Conservation (phyloP, 169 alveolate species). For the Haemoproteus tartakovskyi region DNA sequence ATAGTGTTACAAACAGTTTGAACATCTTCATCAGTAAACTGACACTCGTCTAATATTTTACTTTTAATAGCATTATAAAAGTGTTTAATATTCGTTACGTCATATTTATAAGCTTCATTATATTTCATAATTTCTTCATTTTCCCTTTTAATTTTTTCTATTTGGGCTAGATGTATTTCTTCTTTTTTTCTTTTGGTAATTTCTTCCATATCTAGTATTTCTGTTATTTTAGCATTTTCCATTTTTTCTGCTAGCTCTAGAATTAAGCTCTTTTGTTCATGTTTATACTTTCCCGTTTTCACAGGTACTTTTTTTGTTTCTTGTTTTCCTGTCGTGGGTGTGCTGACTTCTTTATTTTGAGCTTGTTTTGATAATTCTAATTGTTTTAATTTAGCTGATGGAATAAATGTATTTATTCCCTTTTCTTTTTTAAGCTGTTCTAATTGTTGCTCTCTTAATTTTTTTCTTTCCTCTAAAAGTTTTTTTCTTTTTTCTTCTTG, state of each 20-base stretch:
- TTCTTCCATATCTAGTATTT: slow-evolving; percentile 56
- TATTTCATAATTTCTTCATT: slow-evolving; percentile 59
- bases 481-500: neutral
- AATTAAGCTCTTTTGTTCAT: slow-evolving; percentile 15
- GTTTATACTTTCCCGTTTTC: neutral
- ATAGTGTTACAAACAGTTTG: slow-evolving; percentile 6
- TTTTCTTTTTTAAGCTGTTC: no score
- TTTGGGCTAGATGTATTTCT: slow-evolving; percentile 37
- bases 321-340: neutral
- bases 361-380: slow-evolving; percentile 2
- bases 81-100: slow-evolving; percentile 6
- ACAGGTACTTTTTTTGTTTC: neutral
- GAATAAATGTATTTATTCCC: slow-evolving; percentile 11
- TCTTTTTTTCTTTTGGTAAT: slow-evolving; percentile 28
- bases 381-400: slow-evolving; percentile 43
- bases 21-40: slow-evolving; percentile 23
- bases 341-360: neutral
- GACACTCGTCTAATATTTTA: slow-evolving; percentile 1
- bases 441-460: no score
- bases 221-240: slow-evolving; percentile 64
- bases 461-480: neutral
- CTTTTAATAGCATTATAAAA: slow-evolving; percentile 22
- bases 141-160: slow-evolving; percentile 36
- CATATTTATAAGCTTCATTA: slow-evolving; percentile 30
- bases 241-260: slow-evolving; percentile 60